Conservation (phyloP, 129 eudicot species). For the Lactuca sativa region DNA sequence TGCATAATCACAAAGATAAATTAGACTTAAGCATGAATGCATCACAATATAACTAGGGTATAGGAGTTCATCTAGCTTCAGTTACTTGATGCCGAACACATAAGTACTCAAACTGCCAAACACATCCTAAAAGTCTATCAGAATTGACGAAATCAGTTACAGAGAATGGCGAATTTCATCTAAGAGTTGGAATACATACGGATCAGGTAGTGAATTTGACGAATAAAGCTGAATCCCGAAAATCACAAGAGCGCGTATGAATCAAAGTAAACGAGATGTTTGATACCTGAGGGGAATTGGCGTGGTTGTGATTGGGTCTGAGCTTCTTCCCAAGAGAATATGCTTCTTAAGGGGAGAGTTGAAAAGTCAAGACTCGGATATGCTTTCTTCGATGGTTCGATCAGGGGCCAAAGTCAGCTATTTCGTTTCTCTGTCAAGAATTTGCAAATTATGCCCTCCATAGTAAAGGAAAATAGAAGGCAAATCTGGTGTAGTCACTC, state of each 20-base stretch:
- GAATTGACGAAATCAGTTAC: conserved; percentile 12
- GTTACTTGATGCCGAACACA: conserved; percentile 6
- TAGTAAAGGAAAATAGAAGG: neutral
- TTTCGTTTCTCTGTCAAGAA: conserved; percentile 21
- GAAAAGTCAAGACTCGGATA: conserved; percentile 23
- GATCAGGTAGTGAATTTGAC: conserved; percentile 20
- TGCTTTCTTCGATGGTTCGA: conserved; percentile 27
- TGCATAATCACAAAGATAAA: neutral
- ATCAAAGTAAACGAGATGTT: conserved; percentile 8
- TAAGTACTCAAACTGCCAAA: neutral
- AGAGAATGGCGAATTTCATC: conserved; percentile 27
- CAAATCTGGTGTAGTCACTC: conserved; percentile 3
- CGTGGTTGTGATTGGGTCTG: conserved; percentile 24
- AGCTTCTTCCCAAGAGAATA: conserved; percentile 25
- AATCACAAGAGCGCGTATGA: conserved; percentile 10
- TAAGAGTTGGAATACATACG: conserved; percentile 22
- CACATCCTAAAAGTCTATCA: conserved; percentile 19
- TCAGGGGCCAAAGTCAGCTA: conserved; percentile 17
- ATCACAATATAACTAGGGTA: neutral
- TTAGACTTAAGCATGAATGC: neutral
- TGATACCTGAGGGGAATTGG: conserved; percentile 16
- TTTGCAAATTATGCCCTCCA: conserved; percentile 3
- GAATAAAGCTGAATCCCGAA: conserved; percentile 9
- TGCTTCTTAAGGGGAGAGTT: conserved; percentile 20
- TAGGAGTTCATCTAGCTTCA: conserved; percentile 5